Conservation (phyloP, 257 asterid genomes). For the Eustoma russellianum region DNA sequence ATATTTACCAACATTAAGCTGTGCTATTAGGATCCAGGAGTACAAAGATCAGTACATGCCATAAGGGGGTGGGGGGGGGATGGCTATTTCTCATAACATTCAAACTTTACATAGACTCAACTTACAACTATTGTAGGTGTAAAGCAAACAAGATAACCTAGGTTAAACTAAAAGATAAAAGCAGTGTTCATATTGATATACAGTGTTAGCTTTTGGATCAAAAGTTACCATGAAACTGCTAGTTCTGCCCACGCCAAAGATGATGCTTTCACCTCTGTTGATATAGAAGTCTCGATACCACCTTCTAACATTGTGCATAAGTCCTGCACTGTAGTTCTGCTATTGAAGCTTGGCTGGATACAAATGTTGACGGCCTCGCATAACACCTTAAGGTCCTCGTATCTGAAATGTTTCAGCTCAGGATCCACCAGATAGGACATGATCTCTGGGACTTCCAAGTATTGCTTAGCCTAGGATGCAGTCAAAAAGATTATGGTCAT, state of each 20-base stretch:
- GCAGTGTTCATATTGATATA: conserved; percentile 19
- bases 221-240: conserved; percentile 53
- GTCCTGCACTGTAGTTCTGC: conserved; percentile 54
- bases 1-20: conserved; percentile 11
- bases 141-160: conserved; percentile 4
- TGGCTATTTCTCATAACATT: conserved; percentile 14
- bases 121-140: conserved; percentile 4
- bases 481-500: not conserved
- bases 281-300: conserved; percentile 62
- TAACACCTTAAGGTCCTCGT: conserved; percentile 68
- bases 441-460: conserved; percentile 41
- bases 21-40: conserved; percentile 6
- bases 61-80: conserved; percentile 9
- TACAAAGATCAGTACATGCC: conserved; percentile 27
- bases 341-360: conserved; percentile 35
- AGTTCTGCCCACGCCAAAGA: conserved; percentile 96
- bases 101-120: conserved; percentile 29
- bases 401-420: conserved; percentile 60
- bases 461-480: conserved; percentile 65
- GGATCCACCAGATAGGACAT: conserved; percentile 68
- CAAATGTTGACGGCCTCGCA: conserved; percentile 63
- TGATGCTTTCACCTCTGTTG: conserved; percentile 66
- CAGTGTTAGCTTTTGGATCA: conserved; percentile 22
- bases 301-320: conserved; percentile 56
- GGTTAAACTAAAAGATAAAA: conserved; percentile 1